Conservation (phyloP, 2,329 filamentous ascomycete species). For the Balansia obtecta region DNA sequence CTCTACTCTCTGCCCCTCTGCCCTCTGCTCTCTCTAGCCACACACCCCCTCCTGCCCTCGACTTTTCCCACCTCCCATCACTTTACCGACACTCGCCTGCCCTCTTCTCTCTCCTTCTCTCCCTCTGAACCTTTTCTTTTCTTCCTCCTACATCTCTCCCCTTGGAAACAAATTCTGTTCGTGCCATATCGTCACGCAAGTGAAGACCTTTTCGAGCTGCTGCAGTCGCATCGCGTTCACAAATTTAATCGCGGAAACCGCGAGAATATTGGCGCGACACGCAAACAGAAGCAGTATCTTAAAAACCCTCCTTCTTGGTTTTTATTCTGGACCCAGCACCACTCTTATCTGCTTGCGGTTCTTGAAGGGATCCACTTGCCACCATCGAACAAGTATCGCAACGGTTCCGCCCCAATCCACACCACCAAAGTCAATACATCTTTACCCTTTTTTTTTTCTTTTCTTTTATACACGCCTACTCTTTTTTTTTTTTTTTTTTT, state of each 20-base stretch:
- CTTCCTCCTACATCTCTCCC: slow-evolving; percentile 10
- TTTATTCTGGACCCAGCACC: slow-evolving; percentile 12
- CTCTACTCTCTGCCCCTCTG: no score
- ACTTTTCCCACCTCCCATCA: slow-evolving; percentile 11
- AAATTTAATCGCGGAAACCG: slow-evolving; percentile 4
- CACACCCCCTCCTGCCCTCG: slow-evolving; percentile 9
- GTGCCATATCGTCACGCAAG: slow-evolving; percentile 3
- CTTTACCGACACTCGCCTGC: slow-evolving; percentile 8
- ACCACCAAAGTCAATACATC: slow-evolving; percentile 5
- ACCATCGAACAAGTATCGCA: slow-evolving; percentile 12
- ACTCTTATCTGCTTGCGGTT: slow-evolving; percentile 15
- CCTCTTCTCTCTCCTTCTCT: slow-evolving; percentile 11
- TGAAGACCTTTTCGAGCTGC: slow-evolving; percentile 1
- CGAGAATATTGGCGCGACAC: slow-evolving; percentile 8
- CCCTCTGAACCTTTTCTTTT: slow-evolving; percentile 13
- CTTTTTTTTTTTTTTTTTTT: slow-evolving; percentile 3
- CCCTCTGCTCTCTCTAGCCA: no score
- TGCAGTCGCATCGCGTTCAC: slow-evolving; percentile 11
- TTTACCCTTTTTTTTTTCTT: background rate
- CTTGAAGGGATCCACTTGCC: slow-evolving; percentile 13
- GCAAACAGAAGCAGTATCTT: slow-evolving; percentile 6
- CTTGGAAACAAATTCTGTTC: slow-evolving; percentile 1
- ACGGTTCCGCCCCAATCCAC: slow-evolving; percentile 12
- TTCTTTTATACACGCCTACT: slow-evolving; percentile 5
- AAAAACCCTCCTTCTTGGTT: slow-evolving; percentile 8